A percentile compares a stretch with the other conserved stretches of the same genome.
These are phyloP conservation scores for Xerocomus minutiporus DNA, from an alignment of 1,284 basidiomycete genomes.

Conservation along the genomic window DNA sequence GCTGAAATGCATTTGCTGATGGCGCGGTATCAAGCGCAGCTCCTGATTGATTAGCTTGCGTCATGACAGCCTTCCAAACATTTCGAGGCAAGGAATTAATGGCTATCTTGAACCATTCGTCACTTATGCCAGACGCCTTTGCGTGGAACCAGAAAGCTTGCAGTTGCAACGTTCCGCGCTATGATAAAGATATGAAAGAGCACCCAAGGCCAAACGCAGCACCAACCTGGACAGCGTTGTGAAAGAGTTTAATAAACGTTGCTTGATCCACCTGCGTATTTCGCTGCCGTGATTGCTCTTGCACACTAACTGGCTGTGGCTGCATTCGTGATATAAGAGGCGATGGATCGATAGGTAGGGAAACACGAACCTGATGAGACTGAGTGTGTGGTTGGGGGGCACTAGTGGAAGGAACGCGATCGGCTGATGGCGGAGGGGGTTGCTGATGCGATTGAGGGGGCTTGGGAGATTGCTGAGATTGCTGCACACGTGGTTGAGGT, in stretches of 20 bases:
- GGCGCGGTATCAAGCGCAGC: not conserved
- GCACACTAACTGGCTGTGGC: not conserved
- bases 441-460: not conserved
- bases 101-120: slow-evolving; percentile 22
- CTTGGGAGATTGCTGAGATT: slow-evolving; percentile 4
- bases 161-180: slow-evolving; percentile 18
- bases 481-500: not conserved
- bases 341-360: not conserved
- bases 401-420: not conserved
- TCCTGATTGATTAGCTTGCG: slow-evolving; percentile 5
- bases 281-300: slow-evolving; percentile 4
- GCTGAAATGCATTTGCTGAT: not conserved
- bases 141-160: slow-evolving; percentile 15
- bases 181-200: slow-evolving; percentile 5
- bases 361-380: slow-evolving; percentile 4
- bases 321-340: slow-evolving; percentile 1
- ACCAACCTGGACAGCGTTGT: slow-evolving; percentile 20
- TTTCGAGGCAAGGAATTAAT: slow-evolving; percentile 18
- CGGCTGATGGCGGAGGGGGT: not conserved
- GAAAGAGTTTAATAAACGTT: slow-evolving; percentile 24
- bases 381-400: slow-evolving; percentile 7
- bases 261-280: slow-evolving; percentile 6
- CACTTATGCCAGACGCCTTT: slow-evolving; percentile 14
- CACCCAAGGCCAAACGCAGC: not conserved
- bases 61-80: slow-evolving; percentile 11